Evolutionary conservation across 1,284 basidiomycete species (phyloP).

Genomic region (Cryptococcus sp.): DNA sequence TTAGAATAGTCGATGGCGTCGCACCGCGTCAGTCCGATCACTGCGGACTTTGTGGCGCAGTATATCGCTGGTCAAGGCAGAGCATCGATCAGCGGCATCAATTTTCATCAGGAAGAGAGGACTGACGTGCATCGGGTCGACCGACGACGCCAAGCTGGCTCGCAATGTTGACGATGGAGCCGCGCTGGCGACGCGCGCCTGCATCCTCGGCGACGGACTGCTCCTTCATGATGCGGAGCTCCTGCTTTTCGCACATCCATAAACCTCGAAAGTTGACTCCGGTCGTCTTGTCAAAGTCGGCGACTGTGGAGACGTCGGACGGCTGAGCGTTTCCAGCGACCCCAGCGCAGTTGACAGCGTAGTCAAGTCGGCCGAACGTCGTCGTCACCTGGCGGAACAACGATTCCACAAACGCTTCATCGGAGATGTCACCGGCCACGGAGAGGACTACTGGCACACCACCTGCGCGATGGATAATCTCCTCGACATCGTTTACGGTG

Average conservation of each 20-base stretch:
- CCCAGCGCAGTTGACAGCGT: constrained; percentile 41
- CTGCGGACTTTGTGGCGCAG: constrained; percentile 25
- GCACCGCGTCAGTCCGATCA: constrained; percentile 29
- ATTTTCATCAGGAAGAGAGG: not conserved
- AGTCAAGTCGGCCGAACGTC: constrained; percentile 38
- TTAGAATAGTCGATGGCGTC: constrained; percentile 27
- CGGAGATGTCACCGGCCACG: constrained; percentile 23
- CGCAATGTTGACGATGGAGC: constrained; percentile 31
- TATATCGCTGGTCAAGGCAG: constrained; percentile 18
- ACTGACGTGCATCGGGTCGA: constrained; percentile 28
- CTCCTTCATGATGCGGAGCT: constrained; percentile 29
- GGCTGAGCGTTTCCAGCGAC: constrained; percentile 22
- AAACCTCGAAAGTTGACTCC: constrained; percentile 34
- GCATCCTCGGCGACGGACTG: constrained; percentile 16
- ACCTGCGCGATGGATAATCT: not conserved
- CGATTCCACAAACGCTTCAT: constrained; percentile 16
- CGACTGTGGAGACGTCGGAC: constrained; percentile 10
- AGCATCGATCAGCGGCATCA: not conserved
- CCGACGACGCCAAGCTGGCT: constrained; percentile 30
- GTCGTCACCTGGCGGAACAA: constrained; percentile 21
- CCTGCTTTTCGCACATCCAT: constrained; percentile 28
- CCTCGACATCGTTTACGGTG: constrained; percentile 14
- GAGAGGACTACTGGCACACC: constrained; percentile 8
- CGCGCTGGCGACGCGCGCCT: constrained; percentile 20
- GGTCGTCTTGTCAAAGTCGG: constrained; percentile 37